Evolutionary conservation across 768 basidiomycete species (phyloP).

Genomic region (Naganishia randhawae): DNA sequence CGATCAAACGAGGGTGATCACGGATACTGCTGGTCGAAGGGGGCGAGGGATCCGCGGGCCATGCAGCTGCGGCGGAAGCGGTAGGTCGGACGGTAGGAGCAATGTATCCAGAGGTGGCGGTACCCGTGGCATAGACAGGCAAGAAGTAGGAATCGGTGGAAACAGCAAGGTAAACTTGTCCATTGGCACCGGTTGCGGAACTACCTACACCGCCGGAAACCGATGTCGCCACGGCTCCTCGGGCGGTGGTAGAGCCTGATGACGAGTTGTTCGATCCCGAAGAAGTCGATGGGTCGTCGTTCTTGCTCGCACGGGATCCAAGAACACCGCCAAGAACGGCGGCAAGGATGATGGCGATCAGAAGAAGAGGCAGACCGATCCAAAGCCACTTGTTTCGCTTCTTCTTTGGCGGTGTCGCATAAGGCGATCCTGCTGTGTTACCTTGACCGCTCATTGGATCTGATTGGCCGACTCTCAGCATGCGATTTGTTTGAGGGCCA

Average conservation of each 20-base stretch:
- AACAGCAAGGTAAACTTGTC: conserved; percentile 58
- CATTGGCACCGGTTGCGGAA: conserved; percentile 45
- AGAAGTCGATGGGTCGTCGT: conserved; percentile 40
- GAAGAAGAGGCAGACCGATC: conserved; percentile 49
- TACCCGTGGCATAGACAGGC: conserved; percentile 82
- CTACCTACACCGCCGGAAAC: conserved; percentile 31
- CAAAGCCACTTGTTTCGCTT: conserved; percentile 51
- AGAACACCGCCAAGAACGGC: conserved; percentile 68
- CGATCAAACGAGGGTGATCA: conserved; percentile 85
- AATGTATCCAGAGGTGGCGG: conserved; percentile 55
- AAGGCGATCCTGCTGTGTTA: neutral
- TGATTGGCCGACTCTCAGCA: too few relatives aligned
- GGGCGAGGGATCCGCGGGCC: conserved; percentile 76
- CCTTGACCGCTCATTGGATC: conserved; percentile 19
- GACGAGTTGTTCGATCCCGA: conserved; percentile 32
- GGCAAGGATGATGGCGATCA: conserved; percentile 49
- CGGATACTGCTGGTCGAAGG: conserved; percentile 64
- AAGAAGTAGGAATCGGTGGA: conserved; percentile 75
- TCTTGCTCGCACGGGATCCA: conserved; percentile 61
- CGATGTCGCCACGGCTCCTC: conserved; percentile 51
- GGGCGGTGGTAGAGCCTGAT: conserved; percentile 31
- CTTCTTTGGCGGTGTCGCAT: conserved; percentile 34
- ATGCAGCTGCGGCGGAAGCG: conserved; percentile 53
- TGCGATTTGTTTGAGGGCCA: too few relatives aligned
- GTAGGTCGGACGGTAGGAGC: conserved; percentile 54